These are phyloP conservation scores for Escallonia rubra DNA, from an alignment of 129 eudicot species.

Conservation along the genomic window DNA sequence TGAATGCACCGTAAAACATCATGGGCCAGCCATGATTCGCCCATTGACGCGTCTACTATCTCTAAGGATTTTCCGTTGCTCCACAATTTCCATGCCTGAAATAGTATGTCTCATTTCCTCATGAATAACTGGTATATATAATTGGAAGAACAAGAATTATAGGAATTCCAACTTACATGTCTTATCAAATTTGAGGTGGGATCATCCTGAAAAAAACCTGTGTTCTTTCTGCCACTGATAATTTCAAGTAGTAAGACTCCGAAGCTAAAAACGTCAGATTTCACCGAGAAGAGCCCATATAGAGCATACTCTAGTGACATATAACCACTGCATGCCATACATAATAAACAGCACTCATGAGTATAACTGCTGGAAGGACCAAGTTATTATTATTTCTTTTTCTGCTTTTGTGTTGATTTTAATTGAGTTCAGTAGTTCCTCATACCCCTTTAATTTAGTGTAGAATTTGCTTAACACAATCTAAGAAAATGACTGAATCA, in stretches of 20 bases:
- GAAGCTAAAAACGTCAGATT: background rate
- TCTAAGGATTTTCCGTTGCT: constrained; percentile 5
- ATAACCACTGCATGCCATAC: background rate
- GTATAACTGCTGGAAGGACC: constrained; percentile 15
- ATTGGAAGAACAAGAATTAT: background rate
- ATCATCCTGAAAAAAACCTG: constrained; percentile 25
- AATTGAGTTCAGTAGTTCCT: too few species aligned
- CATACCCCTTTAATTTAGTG: too few species aligned
- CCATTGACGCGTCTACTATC: constrained; percentile 23
- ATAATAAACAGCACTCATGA: too few species aligned
- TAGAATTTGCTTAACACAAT: too few species aligned
- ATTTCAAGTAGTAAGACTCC: background rate
- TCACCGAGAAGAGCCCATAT: background rate
- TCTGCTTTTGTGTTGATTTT: background rate
- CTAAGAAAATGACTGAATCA: too few species aligned
- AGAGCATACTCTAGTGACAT: constrained; percentile 1
- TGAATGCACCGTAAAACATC: constrained; percentile 40
- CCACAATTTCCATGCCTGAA: constrained; percentile 44
- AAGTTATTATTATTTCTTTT: background rate
- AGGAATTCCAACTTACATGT: constrained; percentile 19
- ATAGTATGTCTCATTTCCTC: background rate
- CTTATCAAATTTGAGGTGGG: constrained; percentile 41
- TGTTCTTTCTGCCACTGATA: constrained; percentile 30
- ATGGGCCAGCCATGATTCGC: constrained; percentile 1
- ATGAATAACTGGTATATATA: background rate